Evolutionary conservation across 192 early-diverging fungal species (phyloP), one percentile per base, ranked within the genome.

Genomic region (Thoreauomyces humboldtii): DNA sequence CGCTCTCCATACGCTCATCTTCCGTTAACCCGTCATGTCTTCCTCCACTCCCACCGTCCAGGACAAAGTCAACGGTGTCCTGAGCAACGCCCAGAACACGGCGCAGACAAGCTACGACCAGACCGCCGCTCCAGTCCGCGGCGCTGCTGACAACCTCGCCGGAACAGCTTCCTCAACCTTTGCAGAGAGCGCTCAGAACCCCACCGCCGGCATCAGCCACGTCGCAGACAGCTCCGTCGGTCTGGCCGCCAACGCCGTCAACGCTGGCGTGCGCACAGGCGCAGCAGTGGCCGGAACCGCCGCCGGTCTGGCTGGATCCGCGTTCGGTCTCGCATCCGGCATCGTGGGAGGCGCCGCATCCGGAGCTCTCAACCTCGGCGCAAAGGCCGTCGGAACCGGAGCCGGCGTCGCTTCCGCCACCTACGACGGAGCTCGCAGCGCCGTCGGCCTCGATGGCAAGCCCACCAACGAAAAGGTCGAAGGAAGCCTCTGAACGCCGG

Each of bases 201-300:
- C 62, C 7, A 22, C 51, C 1, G 48, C 47, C 19, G 62, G 62
- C 12, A 19, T 64, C 33, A 41, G 22, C 48, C 22, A 17, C 35
- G 42, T 64, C 19, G 62, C 62, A 1, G 62, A 64, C 41, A 19
- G 28, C 35, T 33, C 62, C 35, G 48, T 64, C 1, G 62, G 37
- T 12, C 34, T 64, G 1, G 19, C 62, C n/a, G 62, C 62, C 1
- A 28, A 52, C 7, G 62, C 50, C 21, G 29, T 64, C 47, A 51
- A 64, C 41, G 37, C 62, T 0, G 47, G 48, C 14, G 50, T 36
- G 24, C 32, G 15, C 11, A 34, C 51, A 17, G 41, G 50, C 22
- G 62, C 48, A 12, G 24, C 62, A 11, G 51, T 34, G n/a, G 48
- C 46, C 24, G 62, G 62, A 7, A n/a, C 33, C 31, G 51, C 62